These are phyloP conservation scores for Suillus sp. DNA, from an alignment of 768 basidiomycete species.

Conservation along the genomic window DNA sequence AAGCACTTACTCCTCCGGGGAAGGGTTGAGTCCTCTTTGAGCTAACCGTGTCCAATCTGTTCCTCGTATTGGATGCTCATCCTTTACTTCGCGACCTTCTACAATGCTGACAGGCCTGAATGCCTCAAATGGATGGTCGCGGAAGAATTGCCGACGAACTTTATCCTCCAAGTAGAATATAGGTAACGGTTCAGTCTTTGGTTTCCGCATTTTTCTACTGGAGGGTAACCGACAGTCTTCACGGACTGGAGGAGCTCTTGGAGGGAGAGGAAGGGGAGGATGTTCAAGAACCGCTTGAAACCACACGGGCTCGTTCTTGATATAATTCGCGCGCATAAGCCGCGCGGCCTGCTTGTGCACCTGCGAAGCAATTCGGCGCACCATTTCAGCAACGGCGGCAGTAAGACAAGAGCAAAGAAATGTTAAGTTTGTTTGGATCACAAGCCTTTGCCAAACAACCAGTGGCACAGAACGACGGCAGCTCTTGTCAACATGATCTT, in stretches of 20 bases:
- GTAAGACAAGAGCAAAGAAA: constrained; percentile 3
- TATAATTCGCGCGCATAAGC: constrained; percentile 65
- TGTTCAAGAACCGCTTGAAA: constrained; percentile 81
- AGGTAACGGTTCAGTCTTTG: constrained; percentile 51
- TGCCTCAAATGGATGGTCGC: constrained; percentile 95
- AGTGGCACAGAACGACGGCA: neutral
- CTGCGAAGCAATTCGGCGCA: constrained; percentile 79
- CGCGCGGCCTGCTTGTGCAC: constrained; percentile 88
- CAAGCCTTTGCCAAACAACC: constrained; percentile 11
- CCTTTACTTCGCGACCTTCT: constrained; percentile 63
- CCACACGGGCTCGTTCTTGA: constrained; percentile 76
- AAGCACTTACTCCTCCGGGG: constrained; percentile 82
- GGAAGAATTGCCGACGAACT: constrained; percentile 88
- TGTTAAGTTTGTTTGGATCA: constrained; percentile 7
- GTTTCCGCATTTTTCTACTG: constrained; percentile 33
- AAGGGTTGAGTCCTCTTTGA: constrained; percentile 82
- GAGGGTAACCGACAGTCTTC: constrained; percentile 42
- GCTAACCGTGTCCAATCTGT: constrained; percentile 73
- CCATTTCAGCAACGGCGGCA: constrained; percentile 45
- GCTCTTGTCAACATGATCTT: neutral
- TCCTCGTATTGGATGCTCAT: constrained; percentile 59
- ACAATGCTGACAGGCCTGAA: constrained; percentile 78
- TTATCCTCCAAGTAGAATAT: constrained; percentile 84
- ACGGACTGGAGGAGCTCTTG: constrained; percentile 66
- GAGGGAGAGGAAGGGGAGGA: constrained; percentile 85